These are phyloP conservation scores for Erodium trifolium DNA, from an alignment of 441 rosid genomes.

Conservation along the genomic window DNA sequence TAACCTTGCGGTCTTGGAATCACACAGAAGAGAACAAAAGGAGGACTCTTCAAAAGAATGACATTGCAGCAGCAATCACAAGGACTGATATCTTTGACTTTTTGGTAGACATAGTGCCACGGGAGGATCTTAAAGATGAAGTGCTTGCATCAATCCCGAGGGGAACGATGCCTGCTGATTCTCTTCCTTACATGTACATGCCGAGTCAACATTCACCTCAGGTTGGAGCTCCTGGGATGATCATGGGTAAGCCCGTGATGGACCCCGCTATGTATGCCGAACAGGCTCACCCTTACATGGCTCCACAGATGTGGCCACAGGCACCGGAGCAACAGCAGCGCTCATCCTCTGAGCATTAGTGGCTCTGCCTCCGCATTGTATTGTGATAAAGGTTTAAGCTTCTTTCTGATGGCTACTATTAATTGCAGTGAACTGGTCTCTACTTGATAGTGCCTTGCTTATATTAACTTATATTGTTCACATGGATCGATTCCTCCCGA, in stretches of 20 bases:
- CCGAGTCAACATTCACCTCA: slow-evolving; percentile 58
- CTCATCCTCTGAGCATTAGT: slow-evolving; percentile 51
- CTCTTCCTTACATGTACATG: slow-evolving; percentile 60
- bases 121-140: slow-evolving; percentile 73
- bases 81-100: slow-evolving; percentile 81
- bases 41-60: slow-evolving; percentile 76
- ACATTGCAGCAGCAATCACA: slow-evolving; percentile 75
- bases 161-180: slow-evolving; percentile 56
- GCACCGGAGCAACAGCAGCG: slow-evolving; percentile 59
- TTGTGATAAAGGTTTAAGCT: slow-evolving; percentile 21
- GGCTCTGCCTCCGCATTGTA: slow-evolving; percentile 11
- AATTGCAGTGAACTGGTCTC: not conserved
- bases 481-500: not conserved
- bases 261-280: slow-evolving; percentile 56
- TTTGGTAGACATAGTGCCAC: slow-evolving; percentile 67
- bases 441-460: slow-evolving; percentile 1
- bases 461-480: not conserved
- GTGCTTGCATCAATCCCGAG: slow-evolving; percentile 64
- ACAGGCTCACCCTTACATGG: slow-evolving; percentile 59
- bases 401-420: slow-evolving; percentile 1
- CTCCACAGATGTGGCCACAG: slow-evolving; percentile 62
- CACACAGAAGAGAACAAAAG: slow-evolving; percentile 84
- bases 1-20: slow-evolving; percentile 77
- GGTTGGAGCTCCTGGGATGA: slow-evolving; percentile 69
- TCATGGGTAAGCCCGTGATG: slow-evolving; percentile 66